These are phyloP conservation scores for Stylosanthes scabra DNA, from an alignment of 331 rosid genomes.

Conservation along the genomic window DNA sequence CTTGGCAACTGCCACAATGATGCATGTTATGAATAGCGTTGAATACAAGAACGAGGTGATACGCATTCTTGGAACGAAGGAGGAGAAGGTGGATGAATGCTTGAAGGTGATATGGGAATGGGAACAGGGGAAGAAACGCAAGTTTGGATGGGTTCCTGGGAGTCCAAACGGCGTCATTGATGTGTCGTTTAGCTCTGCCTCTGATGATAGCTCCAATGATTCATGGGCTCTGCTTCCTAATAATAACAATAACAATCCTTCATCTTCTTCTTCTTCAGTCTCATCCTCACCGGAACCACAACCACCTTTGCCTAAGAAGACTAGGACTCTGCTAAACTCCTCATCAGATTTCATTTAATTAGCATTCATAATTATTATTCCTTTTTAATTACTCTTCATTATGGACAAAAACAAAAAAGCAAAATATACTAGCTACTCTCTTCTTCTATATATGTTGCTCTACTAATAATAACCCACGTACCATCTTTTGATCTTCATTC, in stretches of 20 bases:
- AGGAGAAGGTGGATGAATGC: slow-evolving; percentile 82
- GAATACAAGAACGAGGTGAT: slow-evolving; percentile 66
- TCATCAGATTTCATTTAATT: slow-evolving; percentile 38
- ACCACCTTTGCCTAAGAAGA: slow-evolving; percentile 61
- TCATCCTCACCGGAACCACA: slow-evolving; percentile 75
- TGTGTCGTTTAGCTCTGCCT: slow-evolving; percentile 64
- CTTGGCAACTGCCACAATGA: slow-evolving; percentile 80
- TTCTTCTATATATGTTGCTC: slow-evolving; percentile 28
- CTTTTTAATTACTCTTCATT: slow-evolving; percentile 3
- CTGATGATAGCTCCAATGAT: slow-evolving; percentile 70
- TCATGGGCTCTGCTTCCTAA: slow-evolving; percentile 52
- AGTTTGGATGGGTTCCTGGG: slow-evolving; percentile 61
- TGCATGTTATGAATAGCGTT: slow-evolving; percentile 67
- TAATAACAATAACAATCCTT: no score
- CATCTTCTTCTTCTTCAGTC: slow-evolving; percentile 59
- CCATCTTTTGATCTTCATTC: slow-evolving; percentile 41
- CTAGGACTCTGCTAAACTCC: slow-evolving; percentile 42
- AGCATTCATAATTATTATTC: slow-evolving; percentile 43
- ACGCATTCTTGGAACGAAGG: slow-evolving; percentile 67
- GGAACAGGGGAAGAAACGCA: slow-evolving; percentile 58
- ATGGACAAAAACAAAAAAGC: no score
- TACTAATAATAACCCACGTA: slow-evolving; percentile 41
- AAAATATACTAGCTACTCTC: no score
- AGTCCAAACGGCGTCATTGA: slow-evolving; percentile 93
- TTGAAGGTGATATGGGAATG: slow-evolving; percentile 52